phyloP scores from a whole-genome alignment of 2,329 filamentous ascomycete species.

The Hypoxylon sp. region DNA sequence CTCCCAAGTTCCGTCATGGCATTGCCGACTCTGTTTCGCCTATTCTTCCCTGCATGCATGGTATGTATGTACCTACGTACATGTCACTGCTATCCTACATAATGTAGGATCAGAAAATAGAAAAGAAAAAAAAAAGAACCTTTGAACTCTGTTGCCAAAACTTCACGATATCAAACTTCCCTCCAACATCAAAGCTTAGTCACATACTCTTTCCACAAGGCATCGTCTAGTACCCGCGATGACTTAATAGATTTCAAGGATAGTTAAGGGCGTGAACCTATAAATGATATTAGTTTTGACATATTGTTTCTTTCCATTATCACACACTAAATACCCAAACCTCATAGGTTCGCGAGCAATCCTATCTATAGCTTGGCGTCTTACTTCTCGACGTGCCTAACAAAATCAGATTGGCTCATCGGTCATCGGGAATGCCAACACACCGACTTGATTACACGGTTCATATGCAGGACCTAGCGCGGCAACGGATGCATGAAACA shows the following conservation, averaged over 20 bases:
- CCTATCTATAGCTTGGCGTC: conserved; percentile 15
- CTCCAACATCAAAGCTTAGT: neutral
- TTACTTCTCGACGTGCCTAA: neutral
- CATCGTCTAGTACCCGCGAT: neutral
- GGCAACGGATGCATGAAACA: conserved; percentile 1
- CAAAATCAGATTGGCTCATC: conserved; percentile 6
- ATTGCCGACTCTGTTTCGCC: conserved; percentile 19
- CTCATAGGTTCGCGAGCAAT: conserved; percentile 5
- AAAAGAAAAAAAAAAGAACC: too few species aligned
- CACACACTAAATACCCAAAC: conserved; percentile 5
- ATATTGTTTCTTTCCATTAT: neutral
- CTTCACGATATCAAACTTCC: conserved; percentile 5
- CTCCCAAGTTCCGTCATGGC: conserved; percentile 2
- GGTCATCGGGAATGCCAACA: conserved; percentile 3
- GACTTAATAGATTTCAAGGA: neutral
- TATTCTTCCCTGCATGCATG: conserved; percentile 8
- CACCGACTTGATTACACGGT: conserved; percentile 1
- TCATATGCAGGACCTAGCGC: neutral
- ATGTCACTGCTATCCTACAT: neutral
- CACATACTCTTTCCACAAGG: neutral
- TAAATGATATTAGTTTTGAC: neutral
- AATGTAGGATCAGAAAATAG: too few species aligned
- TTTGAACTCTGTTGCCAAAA: neutral
- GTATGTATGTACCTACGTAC: neutral
- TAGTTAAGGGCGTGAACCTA: neutral